These are phyloP conservation scores for Puccinia triticina DNA, from an alignment of 1,284 basidiomycete genomes.

Conservation along the genomic window DNA sequence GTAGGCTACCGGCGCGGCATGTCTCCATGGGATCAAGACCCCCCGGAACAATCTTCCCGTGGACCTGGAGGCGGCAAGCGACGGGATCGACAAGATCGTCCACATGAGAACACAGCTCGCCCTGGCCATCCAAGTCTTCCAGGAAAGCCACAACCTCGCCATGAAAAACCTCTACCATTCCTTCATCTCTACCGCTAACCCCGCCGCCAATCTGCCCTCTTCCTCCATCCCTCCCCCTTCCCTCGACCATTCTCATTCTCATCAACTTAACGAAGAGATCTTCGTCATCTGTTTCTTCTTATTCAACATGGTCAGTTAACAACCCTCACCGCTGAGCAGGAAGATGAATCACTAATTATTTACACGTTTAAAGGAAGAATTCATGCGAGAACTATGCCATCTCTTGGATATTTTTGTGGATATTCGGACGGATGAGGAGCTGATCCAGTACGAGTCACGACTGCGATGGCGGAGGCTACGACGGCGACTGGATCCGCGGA, in stretches of 20 bases:
- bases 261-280: slow-evolving; percentile 45
- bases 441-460: slow-evolving; percentile 30
- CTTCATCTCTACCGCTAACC: slow-evolving; percentile 22
- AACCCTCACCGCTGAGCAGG: too few relatives aligned
- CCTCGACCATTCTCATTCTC: not conserved
- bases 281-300: slow-evolving; percentile 50
- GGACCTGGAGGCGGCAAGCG: slow-evolving; percentile 21
- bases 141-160: slow-evolving; percentile 29
- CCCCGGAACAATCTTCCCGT: not conserved
- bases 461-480: slow-evolving; percentile 5
- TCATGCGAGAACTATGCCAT: slow-evolving; percentile 76
- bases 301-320: slow-evolving; percentile 43
- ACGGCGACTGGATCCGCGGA: slow-evolving; percentile 16
- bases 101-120: slow-evolving; percentile 34
- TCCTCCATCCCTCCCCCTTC: not conserved
- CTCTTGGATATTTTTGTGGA: slow-evolving; percentile 70
- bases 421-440: slow-evolving; percentile 54
- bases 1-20: slow-evolving; percentile 37
- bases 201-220: not conserved
- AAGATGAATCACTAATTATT: slow-evolving; percentile 58
- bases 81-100: slow-evolving; percentile 31
- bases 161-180: slow-evolving; percentile 45
- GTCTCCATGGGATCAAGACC: slow-evolving; percentile 46
- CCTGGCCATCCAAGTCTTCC: slow-evolving; percentile 32
- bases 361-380: slow-evolving; percentile 72